phyloP scores from a whole-genome alignment of 805 yeast genomes.

The Kodamaea laetipori region DNA sequence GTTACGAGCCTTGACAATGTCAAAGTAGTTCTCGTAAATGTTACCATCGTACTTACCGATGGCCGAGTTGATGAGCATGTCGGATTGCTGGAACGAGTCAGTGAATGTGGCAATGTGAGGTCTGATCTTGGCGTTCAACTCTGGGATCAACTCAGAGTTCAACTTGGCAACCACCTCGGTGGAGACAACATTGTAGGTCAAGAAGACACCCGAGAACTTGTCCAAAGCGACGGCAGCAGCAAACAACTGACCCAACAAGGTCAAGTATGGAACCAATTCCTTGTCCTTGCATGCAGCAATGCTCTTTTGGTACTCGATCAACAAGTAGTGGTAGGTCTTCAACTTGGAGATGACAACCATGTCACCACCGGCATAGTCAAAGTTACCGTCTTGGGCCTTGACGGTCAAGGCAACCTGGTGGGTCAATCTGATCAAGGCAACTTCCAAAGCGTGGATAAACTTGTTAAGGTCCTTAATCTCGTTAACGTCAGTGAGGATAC shows the following conservation, averaged over 20 bases:
- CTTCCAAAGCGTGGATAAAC: slow-evolving; percentile 39
- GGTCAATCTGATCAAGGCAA: slow-evolving; percentile 42
- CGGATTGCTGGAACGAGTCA: slow-evolving; percentile 81
- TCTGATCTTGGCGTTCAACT: slow-evolving; percentile 40
- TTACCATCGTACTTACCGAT: slow-evolving; percentile 82
- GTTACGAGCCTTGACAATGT: slow-evolving; percentile 49
- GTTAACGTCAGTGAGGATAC: slow-evolving; percentile 27
- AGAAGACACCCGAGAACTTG: slow-evolving; percentile 68
- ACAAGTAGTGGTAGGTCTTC: slow-evolving; percentile 51
- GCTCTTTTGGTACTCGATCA: slow-evolving; percentile 41
- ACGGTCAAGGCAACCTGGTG: slow-evolving; percentile 32
- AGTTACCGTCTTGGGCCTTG: slow-evolving; percentile 37
- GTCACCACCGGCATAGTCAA: slow-evolving; percentile 50
- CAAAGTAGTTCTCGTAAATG: slow-evolving; percentile 76
- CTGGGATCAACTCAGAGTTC: slow-evolving; percentile 46
- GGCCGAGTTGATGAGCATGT: slow-evolving; percentile 78
- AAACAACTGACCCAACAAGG: slow-evolving; percentile 59
- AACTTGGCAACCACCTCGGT: slow-evolving; percentile 49
- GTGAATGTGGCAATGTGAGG: slow-evolving; percentile 75
- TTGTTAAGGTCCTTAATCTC: slow-evolving; percentile 32
- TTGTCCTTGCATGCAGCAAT: slow-evolving; percentile 37
- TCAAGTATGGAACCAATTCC: slow-evolving; percentile 51
- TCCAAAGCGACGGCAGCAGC: slow-evolving; percentile 62
- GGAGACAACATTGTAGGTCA: slow-evolving; percentile 60
- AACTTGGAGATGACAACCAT: slow-evolving; percentile 51